Evolutionary conservation across 2,329 filamentous ascomycete species (phyloP).

Genomic region (Didymella glomerata): DNA sequence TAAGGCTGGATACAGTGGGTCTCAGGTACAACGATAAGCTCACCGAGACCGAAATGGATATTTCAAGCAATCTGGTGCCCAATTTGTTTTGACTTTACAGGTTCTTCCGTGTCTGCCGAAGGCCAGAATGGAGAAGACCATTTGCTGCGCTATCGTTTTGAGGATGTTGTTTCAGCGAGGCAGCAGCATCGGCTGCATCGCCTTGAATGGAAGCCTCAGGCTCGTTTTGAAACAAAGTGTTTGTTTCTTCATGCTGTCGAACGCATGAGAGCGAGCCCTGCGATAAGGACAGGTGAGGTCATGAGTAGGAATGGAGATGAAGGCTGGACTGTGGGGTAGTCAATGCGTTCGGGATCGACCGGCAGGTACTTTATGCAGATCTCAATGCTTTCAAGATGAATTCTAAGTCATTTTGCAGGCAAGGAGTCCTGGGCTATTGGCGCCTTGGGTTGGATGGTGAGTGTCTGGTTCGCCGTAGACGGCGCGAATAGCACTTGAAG

Average conservation of each 20-base stretch:
- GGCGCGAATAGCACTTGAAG: not conserved
- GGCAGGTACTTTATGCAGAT: constrained; percentile 9
- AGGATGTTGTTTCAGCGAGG: not conserved
- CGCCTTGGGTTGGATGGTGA: not conserved
- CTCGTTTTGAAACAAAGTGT: constrained; percentile 18
- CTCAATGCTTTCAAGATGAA: not conserved
- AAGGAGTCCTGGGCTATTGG: no score
- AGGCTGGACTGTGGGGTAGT: constrained; percentile 26
- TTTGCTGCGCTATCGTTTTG: not conserved
- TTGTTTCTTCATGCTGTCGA: constrained; percentile 2
- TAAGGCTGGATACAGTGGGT: constrained; percentile 2
- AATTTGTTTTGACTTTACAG: constrained; percentile 6
- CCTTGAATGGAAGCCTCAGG: constrained; percentile 1
- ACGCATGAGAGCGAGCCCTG: constrained; percentile 10
- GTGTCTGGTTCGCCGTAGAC: not conserved
- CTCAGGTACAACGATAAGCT: not conserved
- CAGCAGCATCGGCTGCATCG: not conserved
- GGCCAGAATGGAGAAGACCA: not conserved
- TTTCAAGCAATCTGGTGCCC: no score
- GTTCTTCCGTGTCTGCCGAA: not conserved
- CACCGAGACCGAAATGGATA: not conserved
- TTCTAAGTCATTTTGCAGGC: not conserved
- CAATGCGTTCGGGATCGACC: constrained; percentile 19
- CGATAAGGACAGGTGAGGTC: constrained; percentile 3
- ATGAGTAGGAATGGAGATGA: constrained; percentile 18